Percentiles rank a stretch among this genome's conserved stretches.
These are phyloP conservation scores for Erodium texanum DNA, from an alignment of 441 rosid species.

Conservation along the genomic window DNA sequence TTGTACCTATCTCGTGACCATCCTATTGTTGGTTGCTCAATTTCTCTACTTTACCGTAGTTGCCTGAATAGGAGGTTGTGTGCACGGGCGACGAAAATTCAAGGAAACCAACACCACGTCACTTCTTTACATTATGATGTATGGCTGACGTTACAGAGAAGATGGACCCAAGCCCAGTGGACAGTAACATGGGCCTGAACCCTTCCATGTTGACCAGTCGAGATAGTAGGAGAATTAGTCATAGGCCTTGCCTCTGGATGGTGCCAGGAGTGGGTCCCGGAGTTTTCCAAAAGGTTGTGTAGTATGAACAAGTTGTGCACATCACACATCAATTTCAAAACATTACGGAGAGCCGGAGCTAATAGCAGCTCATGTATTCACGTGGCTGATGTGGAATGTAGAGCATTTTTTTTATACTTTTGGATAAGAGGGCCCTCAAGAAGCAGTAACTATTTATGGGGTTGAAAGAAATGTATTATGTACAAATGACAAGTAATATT, in stretches of 20 bases:
- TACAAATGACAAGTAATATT: no score
- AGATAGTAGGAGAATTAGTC: neutral
- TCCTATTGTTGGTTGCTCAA: no score
- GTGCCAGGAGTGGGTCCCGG: neutral
- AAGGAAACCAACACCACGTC: neutral
- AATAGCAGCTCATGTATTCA: neutral
- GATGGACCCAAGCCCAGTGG: neutral
- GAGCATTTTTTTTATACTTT: no score
- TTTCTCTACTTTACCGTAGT: no score
- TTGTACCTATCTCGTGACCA: no score
- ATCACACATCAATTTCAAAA: neutral
- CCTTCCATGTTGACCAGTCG: neutral
- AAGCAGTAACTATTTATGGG: neutral
- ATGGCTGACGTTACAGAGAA: neutral
- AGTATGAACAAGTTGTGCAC: neutral
- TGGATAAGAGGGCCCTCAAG: neutral
- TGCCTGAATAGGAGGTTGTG: no score
- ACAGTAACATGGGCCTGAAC: neutral
- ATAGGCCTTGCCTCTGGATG: neutral
- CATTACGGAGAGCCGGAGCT: neutral
- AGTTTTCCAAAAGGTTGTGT: neutral
- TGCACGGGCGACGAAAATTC: no score
- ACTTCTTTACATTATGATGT: neutral
- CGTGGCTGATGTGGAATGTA: neutral
- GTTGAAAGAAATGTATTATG: neutral